These are phyloP conservation scores for Pyricularia sp. DNA, from an alignment of 2,329 filamentous ascomycete species.

Conservation along the genomic window DNA sequence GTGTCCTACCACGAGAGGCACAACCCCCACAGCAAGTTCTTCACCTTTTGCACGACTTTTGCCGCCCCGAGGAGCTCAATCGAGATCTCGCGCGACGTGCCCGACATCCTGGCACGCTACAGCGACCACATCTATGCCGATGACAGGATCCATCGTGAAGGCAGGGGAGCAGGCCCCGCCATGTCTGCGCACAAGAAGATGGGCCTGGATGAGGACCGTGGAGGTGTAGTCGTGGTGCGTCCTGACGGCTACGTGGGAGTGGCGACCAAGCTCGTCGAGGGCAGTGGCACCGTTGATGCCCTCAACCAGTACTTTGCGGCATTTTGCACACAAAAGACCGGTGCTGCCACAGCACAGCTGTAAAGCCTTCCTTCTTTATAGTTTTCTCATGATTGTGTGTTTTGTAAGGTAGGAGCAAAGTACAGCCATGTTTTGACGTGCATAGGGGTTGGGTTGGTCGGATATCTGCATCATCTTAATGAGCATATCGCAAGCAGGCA, in stretches of 20 bases:
- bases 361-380: slow-evolving; percentile 12
- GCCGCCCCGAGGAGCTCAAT: slow-evolving; percentile 58
- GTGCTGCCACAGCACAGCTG: slow-evolving; percentile 27
- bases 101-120: slow-evolving; percentile 63
- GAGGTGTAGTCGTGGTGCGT: slow-evolving; percentile 73
- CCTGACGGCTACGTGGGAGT: slow-evolving; percentile 83
- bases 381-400: not conserved
- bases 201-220: slow-evolving; percentile 63
- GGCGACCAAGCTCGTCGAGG: slow-evolving; percentile 64
- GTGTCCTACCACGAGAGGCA: slow-evolving; percentile 72
- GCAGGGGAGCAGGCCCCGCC: slow-evolving; percentile 56
- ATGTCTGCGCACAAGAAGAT: slow-evolving; percentile 81
- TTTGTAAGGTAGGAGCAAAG: not conserved
- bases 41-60: slow-evolving; percentile 70
- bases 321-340: slow-evolving; percentile 56
- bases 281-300: slow-evolving; percentile 66
- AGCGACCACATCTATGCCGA: slow-evolving; percentile 79
- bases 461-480: not conserved
- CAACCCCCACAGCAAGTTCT: slow-evolving; percentile 78
- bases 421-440: not conserved
- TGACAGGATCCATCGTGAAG: slow-evolving; percentile 58
- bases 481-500: not conserved
- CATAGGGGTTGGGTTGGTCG: not conserved
- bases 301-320: slow-evolving; percentile 74
- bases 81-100: slow-evolving; percentile 63